Conservation (phyloP, 148 eudicot genomes). For the Bassia scoparia region DNA sequence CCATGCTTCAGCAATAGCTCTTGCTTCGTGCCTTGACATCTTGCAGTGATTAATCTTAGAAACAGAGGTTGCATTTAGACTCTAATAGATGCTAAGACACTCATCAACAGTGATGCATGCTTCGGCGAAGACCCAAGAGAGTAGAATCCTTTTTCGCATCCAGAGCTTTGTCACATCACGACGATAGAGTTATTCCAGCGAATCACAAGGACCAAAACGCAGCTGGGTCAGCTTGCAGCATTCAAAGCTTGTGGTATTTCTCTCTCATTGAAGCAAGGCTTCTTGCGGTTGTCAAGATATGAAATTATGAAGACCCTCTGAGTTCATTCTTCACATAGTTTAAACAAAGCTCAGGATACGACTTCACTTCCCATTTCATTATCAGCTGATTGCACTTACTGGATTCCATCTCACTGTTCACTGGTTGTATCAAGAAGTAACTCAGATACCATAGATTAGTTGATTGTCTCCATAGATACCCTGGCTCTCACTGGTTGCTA, state of each 20-base stretch:
- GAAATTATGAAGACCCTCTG: constrained; percentile 86
- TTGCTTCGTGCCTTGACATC: constrained; percentile 67
- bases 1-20: constrained; percentile 85
- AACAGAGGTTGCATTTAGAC: constrained; percentile 40
- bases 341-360: constrained; percentile 77
- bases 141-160: constrained; percentile 87
- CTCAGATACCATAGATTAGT: constrained; percentile 48
- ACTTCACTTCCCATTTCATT: constrained; percentile 49
- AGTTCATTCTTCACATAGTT: constrained; percentile 81
- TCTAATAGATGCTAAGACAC: constrained; percentile 72
- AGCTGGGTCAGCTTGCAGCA: constrained; percentile 85
- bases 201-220: constrained; percentile 72
- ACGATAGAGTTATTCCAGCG: constrained; percentile 74
- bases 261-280: constrained; percentile 90
- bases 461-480: constrained; percentile 45
- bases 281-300: constrained; percentile 98
- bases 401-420: constrained; percentile 31
- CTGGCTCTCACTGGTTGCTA: constrained; percentile 33
- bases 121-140: constrained; percentile 85
- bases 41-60: constrained; percentile 55
- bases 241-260: constrained; percentile 85
- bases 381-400: constrained; percentile 43
- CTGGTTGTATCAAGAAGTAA: constrained; percentile 34
- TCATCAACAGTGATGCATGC: constrained; percentile 98
- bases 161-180: constrained; percentile 46